phyloP scores from a whole-genome alignment of 257 asterid species.

The Ilex asprella region DNA sequence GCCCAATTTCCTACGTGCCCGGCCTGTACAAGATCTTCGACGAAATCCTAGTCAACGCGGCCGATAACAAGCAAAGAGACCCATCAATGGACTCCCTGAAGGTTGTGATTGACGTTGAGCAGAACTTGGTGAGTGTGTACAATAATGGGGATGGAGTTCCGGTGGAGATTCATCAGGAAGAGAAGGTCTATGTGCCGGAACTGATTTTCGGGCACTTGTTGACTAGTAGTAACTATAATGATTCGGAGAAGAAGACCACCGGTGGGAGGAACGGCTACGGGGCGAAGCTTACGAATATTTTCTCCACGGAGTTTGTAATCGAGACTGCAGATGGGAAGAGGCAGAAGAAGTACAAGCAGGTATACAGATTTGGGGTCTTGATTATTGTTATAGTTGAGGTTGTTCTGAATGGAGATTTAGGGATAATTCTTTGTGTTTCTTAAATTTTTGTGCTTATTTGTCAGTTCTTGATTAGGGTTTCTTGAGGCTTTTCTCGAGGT shows the following conservation, averaged over 20 bases:
- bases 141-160: constrained; percentile 98
- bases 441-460: no score
- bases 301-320: constrained; percentile 77
- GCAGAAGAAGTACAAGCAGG: constrained; percentile 90
- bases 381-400: background rate
- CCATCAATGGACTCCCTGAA: constrained; percentile 74
- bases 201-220: constrained; percentile 94
- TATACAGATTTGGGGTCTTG: constrained; percentile 4
- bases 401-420: background rate
- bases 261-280: constrained; percentile 99
- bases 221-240: constrained; percentile 95
- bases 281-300: constrained; percentile 88
- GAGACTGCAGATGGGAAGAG: constrained; percentile 93
- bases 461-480: no score
- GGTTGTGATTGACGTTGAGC: constrained; percentile 65
- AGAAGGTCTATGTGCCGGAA: constrained; percentile 93
- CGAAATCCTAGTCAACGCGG: constrained; percentile 90
- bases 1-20: constrained; percentile 60
- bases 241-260: constrained; percentile 81
- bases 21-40: constrained; percentile 96
- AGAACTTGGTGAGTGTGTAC: constrained; percentile 58
- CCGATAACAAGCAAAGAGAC: constrained; percentile 88
- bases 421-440: no score
- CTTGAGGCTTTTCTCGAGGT: no score
- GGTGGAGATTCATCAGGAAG: constrained; percentile 93